phyloP scores from a whole-genome alignment of 768 basidiomycete species.

The Bullera alba region DNA sequence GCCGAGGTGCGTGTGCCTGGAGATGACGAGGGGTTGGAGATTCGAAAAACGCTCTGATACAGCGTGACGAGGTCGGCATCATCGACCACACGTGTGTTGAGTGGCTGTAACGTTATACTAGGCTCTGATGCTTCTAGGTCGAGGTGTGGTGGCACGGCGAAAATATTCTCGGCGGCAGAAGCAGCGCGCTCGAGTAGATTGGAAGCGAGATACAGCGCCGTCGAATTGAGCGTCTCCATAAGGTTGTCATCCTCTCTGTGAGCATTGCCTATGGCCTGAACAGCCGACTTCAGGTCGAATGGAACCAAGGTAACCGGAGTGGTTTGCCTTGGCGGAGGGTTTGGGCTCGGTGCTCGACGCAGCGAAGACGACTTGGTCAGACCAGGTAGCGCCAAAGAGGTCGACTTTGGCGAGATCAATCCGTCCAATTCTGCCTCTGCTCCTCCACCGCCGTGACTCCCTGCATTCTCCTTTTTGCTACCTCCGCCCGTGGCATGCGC shows the following conservation, averaged over 20 bases:
- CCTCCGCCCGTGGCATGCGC: not conserved
- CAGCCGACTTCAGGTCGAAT: conserved; percentile 14
- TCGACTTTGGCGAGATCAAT: not conserved
- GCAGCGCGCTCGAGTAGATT: no score
- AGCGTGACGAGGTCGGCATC: no score
- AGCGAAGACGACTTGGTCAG: conserved; percentile 9
- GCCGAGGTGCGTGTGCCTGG: conserved; percentile 24
- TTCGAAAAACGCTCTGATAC: no score
- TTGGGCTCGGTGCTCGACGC: not conserved
- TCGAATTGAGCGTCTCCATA: conserved; percentile 27
- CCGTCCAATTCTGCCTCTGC: not conserved
- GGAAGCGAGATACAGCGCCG: conserved; percentile 19
- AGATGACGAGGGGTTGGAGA: conserved; percentile 5
- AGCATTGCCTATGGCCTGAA: conserved; percentile 13
- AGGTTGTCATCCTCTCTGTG: conserved; percentile 10
- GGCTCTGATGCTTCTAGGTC: not conserved
- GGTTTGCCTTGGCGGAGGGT: not conserved
- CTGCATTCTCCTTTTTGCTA: not conserved
- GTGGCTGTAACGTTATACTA: conserved; percentile 10
- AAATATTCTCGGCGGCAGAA: conserved; percentile 13
- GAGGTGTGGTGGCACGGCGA: conserved; percentile 2
- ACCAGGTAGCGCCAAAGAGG: conserved; percentile 4
- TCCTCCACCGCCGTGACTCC: not conserved
- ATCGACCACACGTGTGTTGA: conserved; percentile 19
- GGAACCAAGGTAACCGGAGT: not conserved